These are phyloP conservation scores for Cytospora chrysosperma DNA, from an alignment of 2,329 filamentous ascomycete genomes.

Conservation along the genomic window DNA sequence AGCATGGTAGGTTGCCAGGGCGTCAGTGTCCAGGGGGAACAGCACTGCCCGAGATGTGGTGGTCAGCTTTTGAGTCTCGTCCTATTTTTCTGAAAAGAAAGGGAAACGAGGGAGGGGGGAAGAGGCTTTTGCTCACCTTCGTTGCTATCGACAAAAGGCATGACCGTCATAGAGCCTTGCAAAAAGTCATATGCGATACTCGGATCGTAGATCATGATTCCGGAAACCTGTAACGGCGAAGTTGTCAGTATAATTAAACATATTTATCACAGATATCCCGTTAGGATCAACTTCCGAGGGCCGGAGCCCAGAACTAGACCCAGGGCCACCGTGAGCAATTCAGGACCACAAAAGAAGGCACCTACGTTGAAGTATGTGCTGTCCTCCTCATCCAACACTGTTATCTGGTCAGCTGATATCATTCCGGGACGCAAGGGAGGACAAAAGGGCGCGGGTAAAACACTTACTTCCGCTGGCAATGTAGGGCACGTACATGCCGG, in stretches of 20 bases:
- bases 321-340: not conserved
- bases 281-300: not conserved
- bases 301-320: not conserved
- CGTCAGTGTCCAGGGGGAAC: slow-evolving; percentile 63
- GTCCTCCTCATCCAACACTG: slow-evolving; percentile 64
- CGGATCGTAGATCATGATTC: slow-evolving; percentile 73
- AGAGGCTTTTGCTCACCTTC: not conserved
- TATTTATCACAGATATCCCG: no score
- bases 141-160: slow-evolving; percentile 60
- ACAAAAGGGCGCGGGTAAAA: not conserved
- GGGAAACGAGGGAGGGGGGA: not conserved
- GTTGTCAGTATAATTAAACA: not conserved
- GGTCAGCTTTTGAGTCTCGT: not conserved
- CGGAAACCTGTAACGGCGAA: slow-evolving; percentile 30
- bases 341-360: not conserved
- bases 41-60: slow-evolving; percentile 36
- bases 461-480: slow-evolving; percentile 59
- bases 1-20: slow-evolving; percentile 50
- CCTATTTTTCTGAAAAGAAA: no score
- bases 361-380: slow-evolving; percentile 65
- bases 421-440: not conserved
- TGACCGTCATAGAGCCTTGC: slow-evolving; percentile 47
- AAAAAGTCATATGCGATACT: slow-evolving; percentile 53
- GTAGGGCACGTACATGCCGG: slow-evolving; percentile 67
- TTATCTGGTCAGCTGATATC: not conserved